Percentiles rank a stretch among this genome's conserved stretches.
phyloP scores from a whole-genome alignment of 2,329 filamentous ascomycete genomes.

The Stemphylium beticola region DNA sequence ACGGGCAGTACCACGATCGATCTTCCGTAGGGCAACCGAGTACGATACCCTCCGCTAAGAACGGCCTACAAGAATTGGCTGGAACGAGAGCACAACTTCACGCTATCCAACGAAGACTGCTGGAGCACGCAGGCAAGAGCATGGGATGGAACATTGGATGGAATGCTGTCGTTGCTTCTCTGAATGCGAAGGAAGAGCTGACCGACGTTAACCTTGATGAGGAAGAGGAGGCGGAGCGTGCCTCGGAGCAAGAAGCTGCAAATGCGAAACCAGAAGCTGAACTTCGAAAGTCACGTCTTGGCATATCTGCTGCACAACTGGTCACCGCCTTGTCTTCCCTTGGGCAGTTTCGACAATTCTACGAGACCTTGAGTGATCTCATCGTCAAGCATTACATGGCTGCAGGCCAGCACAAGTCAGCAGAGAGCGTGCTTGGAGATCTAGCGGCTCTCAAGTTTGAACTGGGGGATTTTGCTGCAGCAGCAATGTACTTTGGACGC shows the following conservation, averaged over 20 bases:
- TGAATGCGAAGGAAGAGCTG: slow-evolving; percentile 36
- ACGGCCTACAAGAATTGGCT: slow-evolving; percentile 80
- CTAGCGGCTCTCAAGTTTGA: slow-evolving; percentile 84
- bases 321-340: slow-evolving; percentile 44
- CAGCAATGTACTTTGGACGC: slow-evolving; percentile 77
- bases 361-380: slow-evolving; percentile 76
- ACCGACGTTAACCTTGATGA: slow-evolving; percentile 48
- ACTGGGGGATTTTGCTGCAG: slow-evolving; percentile 73
- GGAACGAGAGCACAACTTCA: slow-evolving; percentile 83
- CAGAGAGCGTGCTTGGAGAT: slow-evolving; percentile 80
- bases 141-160: slow-evolving; percentile 80
- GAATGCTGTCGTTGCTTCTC: slow-evolving; percentile 53
- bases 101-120: slow-evolving; percentile 76
- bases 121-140: slow-evolving; percentile 75
- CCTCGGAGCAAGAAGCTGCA: neutral
- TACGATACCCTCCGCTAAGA: slow-evolving; percentile 42
- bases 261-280: slow-evolving; percentile 2
- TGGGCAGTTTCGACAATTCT: slow-evolving; percentile 49
- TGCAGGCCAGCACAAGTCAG: slow-evolving; percentile 77
- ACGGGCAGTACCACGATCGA: slow-evolving; percentile 46
- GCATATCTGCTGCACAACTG: slow-evolving; percentile 41
- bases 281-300: slow-evolving; percentile 25
- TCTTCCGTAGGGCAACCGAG: slow-evolving; percentile 30
- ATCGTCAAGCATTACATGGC: slow-evolving; percentile 82
- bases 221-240: slow-evolving; percentile 26